Evolutionary conservation across 2,329 filamentous ascomycete genomes (phyloP).

Genomic region (Stachybotrys chlorohalonatus): DNA sequence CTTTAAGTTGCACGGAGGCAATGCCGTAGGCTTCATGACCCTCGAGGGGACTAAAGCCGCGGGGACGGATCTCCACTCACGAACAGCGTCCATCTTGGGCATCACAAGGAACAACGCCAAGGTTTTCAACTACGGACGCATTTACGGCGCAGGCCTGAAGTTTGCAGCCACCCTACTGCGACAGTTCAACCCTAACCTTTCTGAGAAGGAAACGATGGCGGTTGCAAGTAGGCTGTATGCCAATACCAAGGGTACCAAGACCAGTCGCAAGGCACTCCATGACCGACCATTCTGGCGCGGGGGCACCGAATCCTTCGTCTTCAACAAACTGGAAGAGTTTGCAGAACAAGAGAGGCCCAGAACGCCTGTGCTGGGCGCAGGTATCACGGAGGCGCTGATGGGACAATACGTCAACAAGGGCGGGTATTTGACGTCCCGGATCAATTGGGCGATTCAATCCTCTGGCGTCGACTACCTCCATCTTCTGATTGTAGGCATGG

Average conservation of each 20-base stretch:
- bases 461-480: slow-evolving; percentile 96
- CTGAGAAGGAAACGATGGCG: slow-evolving; percentile 66
- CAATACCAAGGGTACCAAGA: slow-evolving; percentile 85
- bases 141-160: slow-evolving; percentile 93
- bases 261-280: slow-evolving; percentile 60
- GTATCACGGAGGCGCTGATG: slow-evolving; percentile 94
- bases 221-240: slow-evolving; percentile 76
- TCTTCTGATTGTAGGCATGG: slow-evolving; percentile 87
- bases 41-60: slow-evolving; percentile 91
- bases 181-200: slow-evolving; percentile 83
- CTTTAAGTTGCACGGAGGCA: slow-evolving; percentile 91
- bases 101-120: slow-evolving; percentile 95
- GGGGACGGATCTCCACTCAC: slow-evolving; percentile 88
- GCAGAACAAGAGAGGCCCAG: slow-evolving; percentile 86
- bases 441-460: slow-evolving; percentile 99
- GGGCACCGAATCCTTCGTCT: slow-evolving; percentile 94
- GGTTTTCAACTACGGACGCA: slow-evolving; percentile 97
- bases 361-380: slow-evolving; percentile 86
- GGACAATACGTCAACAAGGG: slow-evolving; percentile 78
- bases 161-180: slow-evolving; percentile 85
- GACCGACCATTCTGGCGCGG: slow-evolving; percentile 86
- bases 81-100: slow-evolving; percentile 82
- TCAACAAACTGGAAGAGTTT: slow-evolving; percentile 97
- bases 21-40: slow-evolving; percentile 98
- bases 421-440: slow-evolving; percentile 88